phyloP scores from a whole-genome alignment of 2,329 filamentous ascomycete genomes.

The Exophiala bonariae region DNA sequence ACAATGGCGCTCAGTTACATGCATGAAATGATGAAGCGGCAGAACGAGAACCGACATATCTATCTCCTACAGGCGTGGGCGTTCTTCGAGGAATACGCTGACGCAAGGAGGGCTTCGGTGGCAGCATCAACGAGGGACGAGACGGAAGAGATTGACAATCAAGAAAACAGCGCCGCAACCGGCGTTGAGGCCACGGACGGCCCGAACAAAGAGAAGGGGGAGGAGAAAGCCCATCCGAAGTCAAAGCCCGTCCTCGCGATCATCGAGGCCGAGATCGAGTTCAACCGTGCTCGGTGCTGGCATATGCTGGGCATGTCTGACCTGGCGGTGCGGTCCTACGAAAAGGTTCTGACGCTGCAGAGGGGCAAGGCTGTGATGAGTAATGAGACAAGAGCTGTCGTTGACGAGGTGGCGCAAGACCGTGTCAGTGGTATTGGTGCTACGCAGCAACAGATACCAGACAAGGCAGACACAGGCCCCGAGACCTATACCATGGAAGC shows the following conservation, averaged over 20 bases:
- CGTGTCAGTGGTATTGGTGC: not conserved
- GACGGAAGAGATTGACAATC: conserved; percentile 1
- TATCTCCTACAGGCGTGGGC: conserved; percentile 80
- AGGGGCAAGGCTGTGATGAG: too few relatives aligned
- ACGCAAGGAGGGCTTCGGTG: conserved; percentile 44
- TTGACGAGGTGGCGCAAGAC: not conserved
- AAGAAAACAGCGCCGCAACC: not conserved
- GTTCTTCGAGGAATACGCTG: conserved; percentile 75
- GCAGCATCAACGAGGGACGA: conserved; percentile 3
- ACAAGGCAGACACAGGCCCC: conserved; percentile 6
- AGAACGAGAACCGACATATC: conserved; percentile 86
- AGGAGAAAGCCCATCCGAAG: conserved; percentile 1
- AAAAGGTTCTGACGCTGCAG: conserved; percentile 50
- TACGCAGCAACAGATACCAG: not conserved
- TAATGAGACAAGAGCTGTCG: conserved; percentile 1
- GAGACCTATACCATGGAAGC: conserved; percentile 66
- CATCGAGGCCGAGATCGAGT: conserved; percentile 66
- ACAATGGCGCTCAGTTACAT: conserved; percentile 82
- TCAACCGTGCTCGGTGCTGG: conserved; percentile 75
- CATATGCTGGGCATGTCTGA: conserved; percentile 72
- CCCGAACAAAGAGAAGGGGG: conserved; percentile 1
- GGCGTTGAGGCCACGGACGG: too few relatives aligned
- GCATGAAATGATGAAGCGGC: conserved; percentile 84
- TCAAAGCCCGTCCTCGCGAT: conserved; percentile 13
- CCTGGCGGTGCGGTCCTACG: conserved; percentile 72